Percentiles rank a stretch among this genome's conserved stretches.
These are phyloP conservation scores for Talaromyces sp. DNA, from an alignment of 2,329 filamentous ascomycete genomes.

Conservation along the genomic window DNA sequence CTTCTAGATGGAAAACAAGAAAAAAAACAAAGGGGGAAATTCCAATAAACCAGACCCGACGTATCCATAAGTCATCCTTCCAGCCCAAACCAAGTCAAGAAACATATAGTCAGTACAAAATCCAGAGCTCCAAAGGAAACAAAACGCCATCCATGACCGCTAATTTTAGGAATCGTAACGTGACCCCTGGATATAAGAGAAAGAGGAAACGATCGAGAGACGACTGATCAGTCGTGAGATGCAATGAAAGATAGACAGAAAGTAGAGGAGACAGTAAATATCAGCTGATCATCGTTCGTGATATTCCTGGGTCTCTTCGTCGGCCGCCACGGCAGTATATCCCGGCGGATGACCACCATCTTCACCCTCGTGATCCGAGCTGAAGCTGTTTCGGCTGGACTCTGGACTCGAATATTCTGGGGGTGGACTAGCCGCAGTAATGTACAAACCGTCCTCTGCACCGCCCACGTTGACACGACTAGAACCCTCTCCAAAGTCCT, in stretches of 20 bases:
- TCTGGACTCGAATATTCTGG: constrained; percentile 56
- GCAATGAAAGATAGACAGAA: neutral
- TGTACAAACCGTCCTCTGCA: constrained; percentile 22
- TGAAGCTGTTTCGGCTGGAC: constrained; percentile 50
- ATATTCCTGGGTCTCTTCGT: constrained; percentile 15
- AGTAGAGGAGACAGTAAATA: neutral
- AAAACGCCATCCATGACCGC: constrained; percentile 30
- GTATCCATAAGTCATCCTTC: constrained; percentile 11
- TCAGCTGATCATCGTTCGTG: constrained; percentile 12
- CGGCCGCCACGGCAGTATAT: constrained; percentile 70
- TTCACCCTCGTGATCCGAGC: constrained; percentile 36
- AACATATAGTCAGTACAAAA: constrained; percentile 15
- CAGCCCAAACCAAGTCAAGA: constrained; percentile 18
- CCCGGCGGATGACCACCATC: constrained; percentile 68
- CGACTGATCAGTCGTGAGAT: neutral
- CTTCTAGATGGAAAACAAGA: constrained; percentile 2
- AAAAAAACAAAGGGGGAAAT: neutral
- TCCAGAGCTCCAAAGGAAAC: constrained; percentile 20
- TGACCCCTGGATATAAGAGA: neutral
- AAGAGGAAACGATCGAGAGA: neutral
- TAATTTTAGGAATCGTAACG: constrained; percentile 23
- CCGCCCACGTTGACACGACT: constrained; percentile 44
- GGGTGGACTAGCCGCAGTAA: constrained; percentile 31
- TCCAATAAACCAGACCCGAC: neutral
- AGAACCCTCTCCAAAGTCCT: constrained; percentile 70